Conservation (phyloP, 176 grass and related monocot species). For the Aegilops bicornis region DNA sequence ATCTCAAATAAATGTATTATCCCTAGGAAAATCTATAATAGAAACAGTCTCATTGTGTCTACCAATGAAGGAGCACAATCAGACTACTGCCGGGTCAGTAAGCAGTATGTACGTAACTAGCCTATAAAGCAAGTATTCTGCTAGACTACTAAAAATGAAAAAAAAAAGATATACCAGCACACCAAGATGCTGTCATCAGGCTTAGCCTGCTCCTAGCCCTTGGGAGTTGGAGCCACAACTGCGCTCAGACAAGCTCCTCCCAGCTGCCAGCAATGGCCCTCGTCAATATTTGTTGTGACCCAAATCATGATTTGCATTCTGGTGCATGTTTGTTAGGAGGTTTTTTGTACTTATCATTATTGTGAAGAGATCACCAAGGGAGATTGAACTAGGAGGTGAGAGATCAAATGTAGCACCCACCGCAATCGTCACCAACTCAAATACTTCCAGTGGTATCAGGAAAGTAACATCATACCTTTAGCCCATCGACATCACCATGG, state of each 20-base stretch:
- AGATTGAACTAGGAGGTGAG: background rate
- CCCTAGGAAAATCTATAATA: background rate
- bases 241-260: background rate
- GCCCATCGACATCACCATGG: too few relatives aligned
- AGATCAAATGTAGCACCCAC: background rate
- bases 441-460: background rate
- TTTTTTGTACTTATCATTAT: background rate
- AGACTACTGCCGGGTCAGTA: background rate
- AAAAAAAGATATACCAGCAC: background rate
- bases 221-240: background rate
- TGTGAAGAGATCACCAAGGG: background rate
- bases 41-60: background rate
- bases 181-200: background rate
- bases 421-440: background rate
- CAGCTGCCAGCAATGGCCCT: background rate
- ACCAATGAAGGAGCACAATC: background rate
- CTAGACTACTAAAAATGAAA: background rate
- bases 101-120: background rate
- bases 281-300: background rate
- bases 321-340: background rate
- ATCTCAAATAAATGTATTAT: slow-evolving; percentile 3
- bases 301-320: background rate
- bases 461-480: background rate
- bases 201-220: background rate
- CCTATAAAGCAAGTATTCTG: background rate